Conservation (phyloP, 306 rosid genomes). For the Fagus sylvatica region DNA sequence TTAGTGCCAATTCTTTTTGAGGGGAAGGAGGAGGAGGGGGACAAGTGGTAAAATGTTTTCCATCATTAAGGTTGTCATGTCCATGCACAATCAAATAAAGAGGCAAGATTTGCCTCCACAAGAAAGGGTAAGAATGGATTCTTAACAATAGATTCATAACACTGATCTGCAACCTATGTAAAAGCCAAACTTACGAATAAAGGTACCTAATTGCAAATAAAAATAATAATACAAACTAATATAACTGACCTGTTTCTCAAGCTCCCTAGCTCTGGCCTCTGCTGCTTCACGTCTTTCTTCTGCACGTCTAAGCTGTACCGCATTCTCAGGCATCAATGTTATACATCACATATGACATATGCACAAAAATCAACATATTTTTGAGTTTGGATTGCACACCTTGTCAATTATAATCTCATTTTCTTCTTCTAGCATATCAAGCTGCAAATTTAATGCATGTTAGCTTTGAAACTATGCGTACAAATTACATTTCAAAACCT, state of each 20-base stretch:
- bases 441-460: constrained; percentile 59
- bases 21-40: neutral
- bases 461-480: constrained; percentile 30
- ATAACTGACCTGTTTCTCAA: constrained; percentile 80
- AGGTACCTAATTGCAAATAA: neutral
- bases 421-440: constrained; percentile 95
- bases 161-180: neutral
- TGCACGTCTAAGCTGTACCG: constrained; percentile 68
- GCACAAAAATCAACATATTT: constrained; percentile 7
- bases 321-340: constrained; percentile 29
- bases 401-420: constrained; percentile 60
- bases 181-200: neutral
- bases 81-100: neutral
- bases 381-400: constrained; percentile 45
- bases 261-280: constrained; percentile 87
- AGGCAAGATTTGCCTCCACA: neutral
- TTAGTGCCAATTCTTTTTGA: neutral
- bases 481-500: constrained; percentile 10
- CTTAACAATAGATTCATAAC: neutral
- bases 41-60: neutral
- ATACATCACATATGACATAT: constrained; percentile 23
- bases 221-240: neutral
- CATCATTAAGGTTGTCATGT: neutral
- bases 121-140: neutral
- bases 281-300: constrained; percentile 84